Evolutionary conservation across 2,329 filamentous ascomycete genomes (phyloP).

Genomic region (Cladosporium halotolerans): DNA sequence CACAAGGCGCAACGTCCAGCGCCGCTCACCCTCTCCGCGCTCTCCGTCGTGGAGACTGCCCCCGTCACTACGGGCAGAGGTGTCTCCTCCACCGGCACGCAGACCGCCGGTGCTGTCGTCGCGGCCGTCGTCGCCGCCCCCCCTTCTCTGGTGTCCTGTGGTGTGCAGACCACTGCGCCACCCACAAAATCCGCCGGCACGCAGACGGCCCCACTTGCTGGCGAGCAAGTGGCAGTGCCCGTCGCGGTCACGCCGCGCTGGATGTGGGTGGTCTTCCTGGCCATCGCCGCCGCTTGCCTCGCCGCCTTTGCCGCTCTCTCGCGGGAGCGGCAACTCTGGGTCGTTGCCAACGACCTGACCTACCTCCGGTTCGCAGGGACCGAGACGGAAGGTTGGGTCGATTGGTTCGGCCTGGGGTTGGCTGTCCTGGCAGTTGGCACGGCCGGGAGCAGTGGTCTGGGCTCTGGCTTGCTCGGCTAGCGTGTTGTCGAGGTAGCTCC

Average conservation of each 20-base stretch:
- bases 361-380: constrained; percentile 1
- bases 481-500: constrained; percentile 1
- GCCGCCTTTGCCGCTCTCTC: neutral
- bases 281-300: neutral
- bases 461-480: neutral
- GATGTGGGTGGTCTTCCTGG: neutral
- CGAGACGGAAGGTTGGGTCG: neutral
- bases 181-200: no score
- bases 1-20: neutral
- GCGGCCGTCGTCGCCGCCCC: neutral
- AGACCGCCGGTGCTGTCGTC: no score
- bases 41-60: neutral
- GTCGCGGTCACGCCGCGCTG: constrained; percentile 2
- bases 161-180: no score
- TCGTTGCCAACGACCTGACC: constrained; percentile 2
- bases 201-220: no score
- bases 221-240: neutral
- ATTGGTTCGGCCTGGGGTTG: neutral
- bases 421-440: neutral
- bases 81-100: no score
- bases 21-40: neutral
- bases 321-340: constrained; percentile 6
- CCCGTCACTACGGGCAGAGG: neutral
- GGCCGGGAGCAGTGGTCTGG: neutral
- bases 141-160: neutral